phyloP scores from a whole-genome alignment of 2,329 filamentous ascomycete genomes.

The Botrytis fragariae region DNA sequence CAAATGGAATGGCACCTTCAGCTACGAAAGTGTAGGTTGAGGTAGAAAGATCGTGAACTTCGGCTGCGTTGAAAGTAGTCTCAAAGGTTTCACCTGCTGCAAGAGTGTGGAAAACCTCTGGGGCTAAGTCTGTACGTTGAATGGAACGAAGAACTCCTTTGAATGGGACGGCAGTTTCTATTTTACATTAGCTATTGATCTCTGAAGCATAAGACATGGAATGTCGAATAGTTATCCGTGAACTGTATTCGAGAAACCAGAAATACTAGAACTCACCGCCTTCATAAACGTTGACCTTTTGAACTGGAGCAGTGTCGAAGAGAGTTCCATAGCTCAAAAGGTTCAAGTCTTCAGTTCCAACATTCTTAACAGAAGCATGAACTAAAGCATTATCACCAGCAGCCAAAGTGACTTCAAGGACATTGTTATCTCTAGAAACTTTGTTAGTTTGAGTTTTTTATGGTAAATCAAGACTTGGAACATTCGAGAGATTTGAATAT shows the following conservation, averaged over 20 bases:
- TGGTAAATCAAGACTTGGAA: not conserved
- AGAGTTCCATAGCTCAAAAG: slow-evolving; percentile 44
- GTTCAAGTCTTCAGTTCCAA: slow-evolving; percentile 40
- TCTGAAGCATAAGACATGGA: not conserved
- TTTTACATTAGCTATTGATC: not conserved
- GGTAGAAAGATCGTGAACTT: slow-evolving; percentile 45
- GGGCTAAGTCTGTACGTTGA: slow-evolving; percentile 38
- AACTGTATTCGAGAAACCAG: not conserved
- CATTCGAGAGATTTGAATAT: not conserved
- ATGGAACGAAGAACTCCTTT: slow-evolving; percentile 39
- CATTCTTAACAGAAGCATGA: slow-evolving; percentile 44
- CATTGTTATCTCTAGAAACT: slow-evolving; percentile 35
- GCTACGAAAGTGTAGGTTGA: slow-evolving; percentile 57
- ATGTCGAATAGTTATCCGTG: no score
- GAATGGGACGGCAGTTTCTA: slow-evolving; percentile 13
- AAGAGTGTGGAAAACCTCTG: slow-evolving; percentile 43
- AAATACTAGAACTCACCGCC: slow-evolving; percentile 36
- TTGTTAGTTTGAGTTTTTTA: slow-evolving; percentile 14
- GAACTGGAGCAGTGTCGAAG: slow-evolving; percentile 43
- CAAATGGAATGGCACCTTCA: slow-evolving; percentile 55
- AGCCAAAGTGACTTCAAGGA: slow-evolving; percentile 31
- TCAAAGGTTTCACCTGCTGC: slow-evolving; percentile 43
- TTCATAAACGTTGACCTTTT: slow-evolving; percentile 41
- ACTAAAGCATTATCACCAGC: slow-evolving; percentile 40
- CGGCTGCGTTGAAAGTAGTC: slow-evolving; percentile 45